A percentile compares a stretch with the other conserved stretches of the same genome.
Evolutionary conservation across 164 flowering plant genomes (phyloP).

Genomic region (Pachysandra terminalis): DNA sequence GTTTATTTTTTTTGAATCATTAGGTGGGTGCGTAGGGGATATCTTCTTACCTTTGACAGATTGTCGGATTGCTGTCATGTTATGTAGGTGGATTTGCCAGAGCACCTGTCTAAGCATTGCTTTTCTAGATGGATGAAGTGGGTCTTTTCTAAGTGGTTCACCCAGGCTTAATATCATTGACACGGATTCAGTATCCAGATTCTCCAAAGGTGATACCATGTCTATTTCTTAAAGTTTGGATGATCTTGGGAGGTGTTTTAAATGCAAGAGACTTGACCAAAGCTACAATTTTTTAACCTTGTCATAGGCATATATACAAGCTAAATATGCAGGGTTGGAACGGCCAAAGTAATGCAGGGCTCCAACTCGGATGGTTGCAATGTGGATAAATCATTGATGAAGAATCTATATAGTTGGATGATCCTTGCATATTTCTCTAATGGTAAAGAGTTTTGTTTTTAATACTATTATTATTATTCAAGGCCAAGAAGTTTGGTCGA

Average conservation of each 20-base stretch:
- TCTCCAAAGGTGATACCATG: no score
- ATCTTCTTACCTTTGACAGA: neutral
- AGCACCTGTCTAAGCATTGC: conserved; percentile 65
- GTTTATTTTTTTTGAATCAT: neutral
- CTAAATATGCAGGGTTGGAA: no score
- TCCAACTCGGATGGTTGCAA: no score
- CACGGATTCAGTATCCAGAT: neutral
- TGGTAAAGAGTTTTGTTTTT: no score
- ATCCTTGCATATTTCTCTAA: no score
- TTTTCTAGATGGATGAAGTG: conserved; percentile 75
- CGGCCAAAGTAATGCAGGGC: no score
- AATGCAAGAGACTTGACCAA: neutral
- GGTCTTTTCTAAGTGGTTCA: conserved; percentile 29
- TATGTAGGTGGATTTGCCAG: conserved; percentile 81
- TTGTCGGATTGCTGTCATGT: conserved; percentile 14
- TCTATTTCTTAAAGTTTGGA: neutral
- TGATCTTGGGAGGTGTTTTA: conserved; percentile 1
- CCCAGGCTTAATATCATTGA: neutral
- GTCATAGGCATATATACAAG: no score
- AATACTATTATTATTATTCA: no score
- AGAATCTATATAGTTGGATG: no score
- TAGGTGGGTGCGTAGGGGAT: neutral
- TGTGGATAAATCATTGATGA: no score
- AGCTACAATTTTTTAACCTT: neutral
- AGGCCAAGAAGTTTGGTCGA: no score